Evolutionary conservation across 2,329 filamentous ascomycete species (phyloP), one percentile per base, ranked within the genome.

Genomic region (Botrytis tulipae): DNA sequence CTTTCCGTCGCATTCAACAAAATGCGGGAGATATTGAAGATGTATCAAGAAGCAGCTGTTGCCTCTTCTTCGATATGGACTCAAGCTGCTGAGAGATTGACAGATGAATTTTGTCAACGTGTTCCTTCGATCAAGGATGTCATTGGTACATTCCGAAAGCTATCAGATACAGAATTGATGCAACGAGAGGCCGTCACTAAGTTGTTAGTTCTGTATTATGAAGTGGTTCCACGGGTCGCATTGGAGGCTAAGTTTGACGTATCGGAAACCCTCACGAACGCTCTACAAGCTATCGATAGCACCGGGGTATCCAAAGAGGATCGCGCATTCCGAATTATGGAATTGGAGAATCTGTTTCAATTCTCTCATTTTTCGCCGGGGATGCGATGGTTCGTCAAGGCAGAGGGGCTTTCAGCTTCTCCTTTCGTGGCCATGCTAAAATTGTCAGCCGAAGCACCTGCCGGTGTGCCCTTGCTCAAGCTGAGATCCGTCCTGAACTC

Each of bases 381-480:
- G 9, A 96, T 97, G 90, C 90, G 92, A 75, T 98, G 95, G 95
- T 98, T 96, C 84, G 87, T 92, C 75, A 95, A 93, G 79, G 88
- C 84, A 74, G 88, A 92, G 76, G 86, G 86, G 1, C 84, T 92
- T n/a, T 80, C 80, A 35, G 84, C 88, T 57, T 93, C 92, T 6
- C 92, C 92, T 0, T 93, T 94, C 75, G 88, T 89, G n/a, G 90
- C 90, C 0, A 85, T 95, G 35, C 82, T 95, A 9, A 89, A 86
- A 74, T 84, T 92, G 9, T 84, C 87, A 51, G 84, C 85, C 5
- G 84, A 86, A 40, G 85, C 85, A 5, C 83, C 85, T 32, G 81
- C 83, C 8, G 84, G 82, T 20, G 79, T 87, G n/a, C 83, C 86
- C 4, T 83, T 87, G 57, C 79, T 84, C 22, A 86, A 87, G 71